Evolutionary conservation across 306 rosid species (phyloP).

Genomic region (Castanea sativa): DNA sequence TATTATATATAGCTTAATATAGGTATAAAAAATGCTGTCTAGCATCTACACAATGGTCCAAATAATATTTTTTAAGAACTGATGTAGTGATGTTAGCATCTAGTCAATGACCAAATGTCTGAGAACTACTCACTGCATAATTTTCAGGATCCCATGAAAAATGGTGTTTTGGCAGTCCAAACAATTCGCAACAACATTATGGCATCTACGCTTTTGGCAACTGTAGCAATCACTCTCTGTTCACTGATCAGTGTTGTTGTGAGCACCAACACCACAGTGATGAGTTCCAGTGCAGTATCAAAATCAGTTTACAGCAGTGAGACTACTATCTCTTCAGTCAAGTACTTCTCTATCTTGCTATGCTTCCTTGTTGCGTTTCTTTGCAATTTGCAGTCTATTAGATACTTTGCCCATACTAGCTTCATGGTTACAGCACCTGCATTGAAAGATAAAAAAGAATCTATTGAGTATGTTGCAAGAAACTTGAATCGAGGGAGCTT

Average conservation of each 20-base stretch:
- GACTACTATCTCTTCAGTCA: slow-evolving; percentile 40
- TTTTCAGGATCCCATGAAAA: slow-evolving; percentile 80
- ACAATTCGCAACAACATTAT: slow-evolving; percentile 83
- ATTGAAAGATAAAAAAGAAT: slow-evolving; percentile 42
- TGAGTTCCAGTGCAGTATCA: slow-evolving; percentile 26
- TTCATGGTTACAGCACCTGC: slow-evolving; percentile 78
- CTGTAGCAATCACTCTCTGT: slow-evolving; percentile 80
- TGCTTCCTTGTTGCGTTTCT: slow-evolving; percentile 87
- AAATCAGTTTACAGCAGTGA: slow-evolving; percentile 56
- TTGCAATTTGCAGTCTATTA: slow-evolving; percentile 76
- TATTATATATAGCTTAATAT: too few relatives aligned
- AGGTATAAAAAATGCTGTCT: too few relatives aligned
- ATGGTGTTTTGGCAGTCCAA: slow-evolving; percentile 78
- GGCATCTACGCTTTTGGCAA: slow-evolving; percentile 84
- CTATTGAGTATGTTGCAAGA: slow-evolving; percentile 50
- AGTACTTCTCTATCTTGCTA: slow-evolving; percentile 56
- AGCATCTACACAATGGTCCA: too few relatives aligned
- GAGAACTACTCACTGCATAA: slow-evolving; percentile 9
- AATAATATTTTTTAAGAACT: too few relatives aligned
- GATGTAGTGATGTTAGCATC: too few relatives aligned
- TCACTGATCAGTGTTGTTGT: slow-evolving; percentile 75
- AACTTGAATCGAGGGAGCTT: slow-evolving; percentile 72
- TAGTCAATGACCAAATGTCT: neutral
- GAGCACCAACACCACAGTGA: slow-evolving; percentile 42
- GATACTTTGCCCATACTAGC: slow-evolving; percentile 78